Percentiles rank a stretch among this genome's conserved stretches.
Conservation (phyloP, 2,329 filamentous ascomycete genomes). For the Apiospora saccharicola region DNA sequence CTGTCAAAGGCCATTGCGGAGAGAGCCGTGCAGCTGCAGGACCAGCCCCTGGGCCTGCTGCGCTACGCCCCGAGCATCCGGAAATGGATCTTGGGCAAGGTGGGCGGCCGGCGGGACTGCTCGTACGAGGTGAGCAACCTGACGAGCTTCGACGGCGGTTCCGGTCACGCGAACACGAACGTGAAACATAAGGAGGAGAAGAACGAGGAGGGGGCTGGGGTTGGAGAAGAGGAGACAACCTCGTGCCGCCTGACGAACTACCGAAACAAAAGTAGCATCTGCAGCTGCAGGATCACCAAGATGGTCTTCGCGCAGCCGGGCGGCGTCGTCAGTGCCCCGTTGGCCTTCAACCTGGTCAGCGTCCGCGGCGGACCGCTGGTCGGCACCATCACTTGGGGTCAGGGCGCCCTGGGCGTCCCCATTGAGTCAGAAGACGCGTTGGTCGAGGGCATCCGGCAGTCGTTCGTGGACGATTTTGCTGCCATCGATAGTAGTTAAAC, state of each 20-base stretch:
- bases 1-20: conserved; percentile 44
- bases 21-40: conserved; percentile 35
- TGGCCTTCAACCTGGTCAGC: conserved; percentile 51
- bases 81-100: conserved; percentile 47
- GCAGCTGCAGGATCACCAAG: conserved; percentile 38
- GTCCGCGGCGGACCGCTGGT: conserved; percentile 47
- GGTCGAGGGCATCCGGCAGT: conserved; percentile 24
- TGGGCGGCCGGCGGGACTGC: conserved; percentile 46
- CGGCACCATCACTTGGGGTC: conserved; percentile 51
- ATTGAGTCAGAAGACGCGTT: conserved; percentile 20
- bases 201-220: too few relatives aligned
- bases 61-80: conserved; percentile 49
- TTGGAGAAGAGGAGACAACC: too few relatives aligned
- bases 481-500: background rate
- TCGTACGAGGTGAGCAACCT: conserved; percentile 57
- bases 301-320: conserved; percentile 55
- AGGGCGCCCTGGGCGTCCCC: conserved; percentile 46
- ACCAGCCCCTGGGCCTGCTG: conserved; percentile 49
- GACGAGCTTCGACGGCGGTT: conserved; percentile 43
- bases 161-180: too few relatives aligned
- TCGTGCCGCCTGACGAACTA: too few relatives aligned
- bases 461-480: conserved; percentile 15
- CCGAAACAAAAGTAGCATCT: background rate
- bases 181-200: too few relatives aligned
- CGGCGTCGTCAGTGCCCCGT: conserved; percentile 44